Conservation (phyloP, 768 basidiomycete genomes). For the Rickenella mellea region DNA sequence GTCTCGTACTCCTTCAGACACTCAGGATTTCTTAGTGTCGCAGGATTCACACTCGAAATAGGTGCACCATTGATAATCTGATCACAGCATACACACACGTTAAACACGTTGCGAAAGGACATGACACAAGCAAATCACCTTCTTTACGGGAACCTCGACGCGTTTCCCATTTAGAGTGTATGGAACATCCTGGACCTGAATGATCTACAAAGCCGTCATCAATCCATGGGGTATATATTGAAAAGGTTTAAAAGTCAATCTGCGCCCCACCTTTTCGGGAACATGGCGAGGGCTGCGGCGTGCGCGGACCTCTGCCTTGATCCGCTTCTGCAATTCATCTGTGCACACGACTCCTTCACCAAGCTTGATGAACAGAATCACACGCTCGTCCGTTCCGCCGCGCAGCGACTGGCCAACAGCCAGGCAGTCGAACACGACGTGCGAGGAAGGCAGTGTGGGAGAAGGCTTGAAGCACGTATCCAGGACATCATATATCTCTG, state of each 20-base stretch:
- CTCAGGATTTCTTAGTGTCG: constrained; percentile 66
- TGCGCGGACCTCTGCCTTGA: constrained; percentile 51
- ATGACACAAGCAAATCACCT: constrained; percentile 30
- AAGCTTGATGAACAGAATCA: constrained; percentile 67
- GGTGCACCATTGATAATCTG: constrained; percentile 75
- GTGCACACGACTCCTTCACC: constrained; percentile 39
- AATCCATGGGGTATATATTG: constrained; percentile 1
- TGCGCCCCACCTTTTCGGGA: constrained; percentile 48
- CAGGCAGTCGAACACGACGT: constrained; percentile 47
- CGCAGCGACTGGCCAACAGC: constrained; percentile 65
- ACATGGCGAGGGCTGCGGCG: constrained; percentile 69
- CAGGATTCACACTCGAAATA: constrained; percentile 56
- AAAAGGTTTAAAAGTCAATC: no score
- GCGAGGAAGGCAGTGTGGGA: constrained; percentile 25
- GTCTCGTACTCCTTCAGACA: constrained; percentile 54
- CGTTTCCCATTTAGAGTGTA: constrained; percentile 77
- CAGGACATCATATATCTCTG: constrained; percentile 74
- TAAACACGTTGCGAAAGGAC: constrained; percentile 9
- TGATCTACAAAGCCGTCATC: constrained; percentile 35
- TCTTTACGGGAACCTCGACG: constrained; percentile 72
- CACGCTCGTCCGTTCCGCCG: constrained; percentile 61
- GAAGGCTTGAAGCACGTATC: constrained; percentile 47
- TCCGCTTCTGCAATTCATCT: constrained; percentile 39
- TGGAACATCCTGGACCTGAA: constrained; percentile 63
- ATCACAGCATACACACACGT: constrained; percentile 9